These are phyloP conservation scores for Parasitella parasitica DNA, from an alignment of 371 early-diverging fungal species.

Conservation along the genomic window DNA sequence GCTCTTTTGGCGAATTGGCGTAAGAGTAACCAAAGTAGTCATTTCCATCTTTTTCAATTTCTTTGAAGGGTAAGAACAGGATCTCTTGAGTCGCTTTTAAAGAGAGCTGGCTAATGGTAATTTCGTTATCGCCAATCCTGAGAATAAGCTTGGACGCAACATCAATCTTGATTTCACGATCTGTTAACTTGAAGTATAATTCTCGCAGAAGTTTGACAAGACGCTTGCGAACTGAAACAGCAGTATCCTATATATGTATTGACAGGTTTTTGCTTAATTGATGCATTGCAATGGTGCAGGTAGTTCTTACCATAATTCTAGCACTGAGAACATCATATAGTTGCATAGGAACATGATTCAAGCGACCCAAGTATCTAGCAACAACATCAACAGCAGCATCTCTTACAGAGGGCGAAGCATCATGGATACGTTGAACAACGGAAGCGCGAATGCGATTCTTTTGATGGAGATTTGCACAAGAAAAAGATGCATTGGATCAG, in stretches of 20 bases:
- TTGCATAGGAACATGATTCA: constrained; percentile 58
- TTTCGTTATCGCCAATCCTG: constrained; percentile 81
- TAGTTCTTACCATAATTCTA: constrained; percentile 63
- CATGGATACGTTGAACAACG: constrained; percentile 74
- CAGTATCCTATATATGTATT: constrained; percentile 68
- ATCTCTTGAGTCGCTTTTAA: constrained; percentile 71
- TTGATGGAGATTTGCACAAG: too few relatives aligned
- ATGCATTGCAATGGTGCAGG: too few relatives aligned
- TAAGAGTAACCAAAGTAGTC: constrained; percentile 38
- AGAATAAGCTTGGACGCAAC: constrained; percentile 74
- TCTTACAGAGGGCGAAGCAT: constrained; percentile 84
- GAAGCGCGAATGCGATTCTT: constrained; percentile 65
- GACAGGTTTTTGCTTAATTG: too few relatives aligned
- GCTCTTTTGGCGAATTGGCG: constrained; percentile 30
- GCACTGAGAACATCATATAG: constrained; percentile 77
- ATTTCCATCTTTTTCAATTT: constrained; percentile 35
- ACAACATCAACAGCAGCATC: constrained; percentile 90
- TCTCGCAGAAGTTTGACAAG: constrained; percentile 76
- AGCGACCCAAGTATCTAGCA: constrained; percentile 73
- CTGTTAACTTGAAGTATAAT: constrained; percentile 58
- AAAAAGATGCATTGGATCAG: too few relatives aligned
- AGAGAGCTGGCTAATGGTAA: constrained; percentile 71
- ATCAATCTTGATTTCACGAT: constrained; percentile 58
- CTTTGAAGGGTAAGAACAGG: constrained; percentile 62
- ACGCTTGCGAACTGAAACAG: constrained; percentile 83